A percentile compares a stretch with the other conserved stretches of the same genome.
phyloP scores from a whole-genome alignment of 768 basidiomycete species.

The Podaxis rugospora region DNA sequence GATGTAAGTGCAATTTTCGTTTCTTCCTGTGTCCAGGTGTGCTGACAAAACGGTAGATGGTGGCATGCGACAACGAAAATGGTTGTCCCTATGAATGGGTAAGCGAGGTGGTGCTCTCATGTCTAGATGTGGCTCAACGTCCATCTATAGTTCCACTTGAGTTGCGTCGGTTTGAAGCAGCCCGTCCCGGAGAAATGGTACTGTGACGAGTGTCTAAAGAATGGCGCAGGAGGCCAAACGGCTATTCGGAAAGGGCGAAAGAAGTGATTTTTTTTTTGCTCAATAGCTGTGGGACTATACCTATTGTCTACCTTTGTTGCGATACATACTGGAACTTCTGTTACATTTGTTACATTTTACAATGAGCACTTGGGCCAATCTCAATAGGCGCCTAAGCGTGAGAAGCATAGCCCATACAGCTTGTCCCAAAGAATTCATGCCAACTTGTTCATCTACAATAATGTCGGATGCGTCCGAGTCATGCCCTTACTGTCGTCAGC shows the following conservation, averaged over 20 bases:
- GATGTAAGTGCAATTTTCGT: conserved; percentile 31
- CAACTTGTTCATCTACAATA: no score
- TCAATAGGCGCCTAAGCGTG: no score
- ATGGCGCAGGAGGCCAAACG: conserved; percentile 23
- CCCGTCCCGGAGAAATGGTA: conserved; percentile 51
- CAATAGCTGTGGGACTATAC: neutral
- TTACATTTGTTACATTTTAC: neutral
- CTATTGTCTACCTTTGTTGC: neutral
- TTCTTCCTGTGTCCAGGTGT: neutral
- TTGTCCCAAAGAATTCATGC: no score
- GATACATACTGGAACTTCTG: neutral
- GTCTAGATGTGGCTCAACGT: neutral
- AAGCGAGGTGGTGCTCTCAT: conserved; percentile 17
- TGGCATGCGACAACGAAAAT: conserved; percentile 66
- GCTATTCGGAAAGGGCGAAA: conserved; percentile 37
- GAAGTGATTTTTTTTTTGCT: conserved; percentile 19
- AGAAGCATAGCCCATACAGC: no score
- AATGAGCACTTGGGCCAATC: no score
- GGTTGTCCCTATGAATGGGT: conserved; percentile 71
- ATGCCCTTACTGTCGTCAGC: no score
- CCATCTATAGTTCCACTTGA: conserved; percentile 49
- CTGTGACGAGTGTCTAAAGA: conserved; percentile 45
- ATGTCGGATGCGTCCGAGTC: no score
- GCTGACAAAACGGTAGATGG: conserved; percentile 42
- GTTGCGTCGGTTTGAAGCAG: conserved; percentile 49